phyloP scores from a whole-genome alignment of 2,329 filamentous ascomycete genomes.

The Sporothrix euskadiensis region DNA sequence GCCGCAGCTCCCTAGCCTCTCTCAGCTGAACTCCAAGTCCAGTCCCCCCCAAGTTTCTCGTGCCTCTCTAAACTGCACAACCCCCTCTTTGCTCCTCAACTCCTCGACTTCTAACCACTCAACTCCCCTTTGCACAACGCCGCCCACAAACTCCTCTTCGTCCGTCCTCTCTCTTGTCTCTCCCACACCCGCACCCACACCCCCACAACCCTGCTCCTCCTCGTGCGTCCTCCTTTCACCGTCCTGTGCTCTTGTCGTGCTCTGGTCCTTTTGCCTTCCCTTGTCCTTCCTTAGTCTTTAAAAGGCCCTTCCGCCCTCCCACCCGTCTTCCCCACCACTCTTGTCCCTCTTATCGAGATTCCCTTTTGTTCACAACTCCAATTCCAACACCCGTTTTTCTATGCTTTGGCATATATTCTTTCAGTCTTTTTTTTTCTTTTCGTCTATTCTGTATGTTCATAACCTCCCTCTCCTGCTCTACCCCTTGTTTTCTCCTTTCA shows the following conservation, averaged over 20 bases:
- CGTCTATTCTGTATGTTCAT: neutral
- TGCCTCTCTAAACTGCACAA: neutral
- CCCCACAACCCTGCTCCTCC: constrained; percentile 17
- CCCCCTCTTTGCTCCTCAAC: no score
- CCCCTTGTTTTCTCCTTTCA: neutral
- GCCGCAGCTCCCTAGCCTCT: constrained; percentile 9
- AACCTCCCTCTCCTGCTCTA: neutral
- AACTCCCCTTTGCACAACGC: neutral
- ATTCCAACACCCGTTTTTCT: neutral
- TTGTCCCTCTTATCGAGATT: neutral
- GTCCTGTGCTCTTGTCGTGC: neutral
- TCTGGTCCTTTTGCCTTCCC: neutral
- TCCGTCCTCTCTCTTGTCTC: neutral
- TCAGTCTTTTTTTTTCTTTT: neutral
- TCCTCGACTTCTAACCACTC: neutral
- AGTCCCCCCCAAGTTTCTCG: neutral
- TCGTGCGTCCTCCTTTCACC: constrained; percentile 25
- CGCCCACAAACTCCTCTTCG: neutral
- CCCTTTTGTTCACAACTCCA: constrained; percentile 20
- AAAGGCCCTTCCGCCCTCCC: constrained; percentile 14
- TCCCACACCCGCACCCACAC: neutral
- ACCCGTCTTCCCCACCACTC: constrained; percentile 23
- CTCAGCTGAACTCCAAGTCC: constrained; percentile 21
- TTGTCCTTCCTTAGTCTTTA: constrained; percentile 18
- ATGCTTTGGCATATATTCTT: neutral